Evolutionary conservation across 169 alveolate species (phyloP), one percentile per base, ranked within the genome.

Genomic region (Sarcocystis neurona): DNA sequence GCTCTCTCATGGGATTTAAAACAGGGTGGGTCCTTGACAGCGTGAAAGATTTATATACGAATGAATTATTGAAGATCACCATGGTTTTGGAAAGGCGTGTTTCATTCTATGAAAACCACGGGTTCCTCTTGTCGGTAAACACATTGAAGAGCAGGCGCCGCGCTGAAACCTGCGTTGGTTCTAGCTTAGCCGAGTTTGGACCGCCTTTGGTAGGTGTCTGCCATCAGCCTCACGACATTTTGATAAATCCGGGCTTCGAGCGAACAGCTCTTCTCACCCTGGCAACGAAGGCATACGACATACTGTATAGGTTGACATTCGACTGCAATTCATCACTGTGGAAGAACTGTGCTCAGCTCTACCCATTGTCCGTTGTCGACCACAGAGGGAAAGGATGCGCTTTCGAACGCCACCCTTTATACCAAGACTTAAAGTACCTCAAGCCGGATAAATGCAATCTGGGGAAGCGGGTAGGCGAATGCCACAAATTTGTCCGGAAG

Each of bases 21-120:
- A 34, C 77, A 3, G 79, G 78, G 39, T 82, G 88, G 88, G 37
- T 82, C 34, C 79, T 82, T 23, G 88, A 82, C 79, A 50, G 78
- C 5, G 88, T 60, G 5, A 60, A 78, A 3, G 79, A 82, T 34
- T 18, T 82, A 15, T 60, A 37, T 3, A 39, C 78, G 34, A 23
- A 47, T 2, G 88, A 82, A 30, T 37, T 5, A 37, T 37, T 82
- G 79, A 56, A 44, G 27, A 50, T 41, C 56, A 60, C 88, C 6
- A 82, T 82, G 88, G 88, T 37, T 15, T 43, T 60, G 18, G 88
- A 82, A 46, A 60, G n/a, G 34, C 78, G 79, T 58, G 43, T 41
- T 4, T 82, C 88, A 5, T 82, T 58, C 79, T 82, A 82, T 30
- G 88, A 82, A 46, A 56, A 60, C 63, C 70, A 60, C 47, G 88